Conservation (phyloP, 78 protist species). For the Emiliania huxleyi region DNA sequence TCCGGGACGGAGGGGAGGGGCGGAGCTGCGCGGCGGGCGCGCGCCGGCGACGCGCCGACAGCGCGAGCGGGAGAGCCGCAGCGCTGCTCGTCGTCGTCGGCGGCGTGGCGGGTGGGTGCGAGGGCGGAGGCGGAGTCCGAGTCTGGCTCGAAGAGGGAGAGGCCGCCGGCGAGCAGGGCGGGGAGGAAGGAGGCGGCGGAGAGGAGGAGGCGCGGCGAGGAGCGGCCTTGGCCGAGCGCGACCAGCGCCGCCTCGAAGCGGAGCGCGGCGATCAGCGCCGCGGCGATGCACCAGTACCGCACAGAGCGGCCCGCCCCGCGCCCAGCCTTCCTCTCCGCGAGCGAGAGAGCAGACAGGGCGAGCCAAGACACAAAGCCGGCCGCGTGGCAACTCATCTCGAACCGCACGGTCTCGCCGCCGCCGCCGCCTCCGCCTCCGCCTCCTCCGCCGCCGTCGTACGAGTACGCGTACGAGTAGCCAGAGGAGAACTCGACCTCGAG, state of each 20-base stretch:
- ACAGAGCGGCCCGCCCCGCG: background rate
- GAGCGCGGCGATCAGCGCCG: background rate
- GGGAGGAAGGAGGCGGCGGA: background rate
- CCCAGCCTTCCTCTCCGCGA: background rate
- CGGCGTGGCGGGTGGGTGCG: background rate
- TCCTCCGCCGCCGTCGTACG: too few species aligned
- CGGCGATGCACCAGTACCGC: background rate
- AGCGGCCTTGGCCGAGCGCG: background rate
- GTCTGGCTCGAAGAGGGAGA: background rate
- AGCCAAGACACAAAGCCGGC: background rate
- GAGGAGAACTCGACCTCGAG: background rate
- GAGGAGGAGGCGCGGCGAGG: background rate
- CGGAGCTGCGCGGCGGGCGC: too few species aligned
- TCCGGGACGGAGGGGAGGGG: too few species aligned
- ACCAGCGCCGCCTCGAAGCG: background rate
- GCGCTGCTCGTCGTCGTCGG: too few species aligned
- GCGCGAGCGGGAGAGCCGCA: too few species aligned
- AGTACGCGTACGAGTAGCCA: background rate
- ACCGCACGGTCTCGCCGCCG: background rate
- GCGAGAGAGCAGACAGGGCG: background rate
- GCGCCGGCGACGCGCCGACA: too few species aligned
- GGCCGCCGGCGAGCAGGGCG: background rate
- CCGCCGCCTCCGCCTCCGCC: too few species aligned
- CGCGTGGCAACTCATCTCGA: background rate
- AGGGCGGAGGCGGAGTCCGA: background rate